Evolutionary conservation across 768 basidiomycete genomes (phyloP).

Genomic region (Galerina sulciceps): DNA sequence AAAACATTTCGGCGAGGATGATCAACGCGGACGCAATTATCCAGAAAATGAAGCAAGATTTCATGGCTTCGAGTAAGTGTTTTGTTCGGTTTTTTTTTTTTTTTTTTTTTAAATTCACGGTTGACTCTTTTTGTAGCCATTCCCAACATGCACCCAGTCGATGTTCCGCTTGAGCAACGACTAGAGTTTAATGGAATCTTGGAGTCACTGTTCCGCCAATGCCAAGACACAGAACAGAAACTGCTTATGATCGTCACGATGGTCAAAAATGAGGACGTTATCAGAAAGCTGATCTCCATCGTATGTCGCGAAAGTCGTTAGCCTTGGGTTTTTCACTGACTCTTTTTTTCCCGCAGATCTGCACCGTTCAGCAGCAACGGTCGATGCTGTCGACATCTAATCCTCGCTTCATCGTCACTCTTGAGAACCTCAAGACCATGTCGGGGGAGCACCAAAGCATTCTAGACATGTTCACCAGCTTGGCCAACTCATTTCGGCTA

Average conservation of each 20-base stretch:
- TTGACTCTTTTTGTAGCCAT: slow-evolving; percentile 24
- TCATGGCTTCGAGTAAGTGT: slow-evolving; percentile 28
- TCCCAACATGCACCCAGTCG: slow-evolving; percentile 34
- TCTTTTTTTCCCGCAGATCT: slow-evolving; percentile 30
- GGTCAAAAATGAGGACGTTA: slow-evolving; percentile 48
- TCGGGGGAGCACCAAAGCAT: slow-evolving; percentile 43
- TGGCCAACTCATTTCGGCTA: slow-evolving; percentile 18
- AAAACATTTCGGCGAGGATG: not conserved
- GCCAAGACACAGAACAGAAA: slow-evolving; percentile 52
- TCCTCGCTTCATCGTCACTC: slow-evolving; percentile 44
- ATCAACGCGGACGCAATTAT: slow-evolving; percentile 23
- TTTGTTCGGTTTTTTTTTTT: not conserved
- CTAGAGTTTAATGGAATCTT: slow-evolving; percentile 54
- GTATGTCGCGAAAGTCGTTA: slow-evolving; percentile 40
- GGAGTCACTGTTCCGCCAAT: slow-evolving; percentile 50
- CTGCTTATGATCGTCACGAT: slow-evolving; percentile 51
- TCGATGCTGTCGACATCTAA: slow-evolving; percentile 36
- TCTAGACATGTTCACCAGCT: slow-evolving; percentile 39
- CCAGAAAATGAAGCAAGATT: slow-evolving; percentile 34
- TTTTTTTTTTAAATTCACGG: slow-evolving; percentile 17
- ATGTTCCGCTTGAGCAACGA: slow-evolving; percentile 57
- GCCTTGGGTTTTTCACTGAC: slow-evolving; percentile 6
- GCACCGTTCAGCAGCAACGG: slow-evolving; percentile 50
- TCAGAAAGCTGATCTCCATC: slow-evolving; percentile 56
- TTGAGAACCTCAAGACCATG: slow-evolving; percentile 50